Base-by-base conservation (phyloP, 1,284 basidiomycete genomes). In the Mycosarcoma maydis region DNA sequence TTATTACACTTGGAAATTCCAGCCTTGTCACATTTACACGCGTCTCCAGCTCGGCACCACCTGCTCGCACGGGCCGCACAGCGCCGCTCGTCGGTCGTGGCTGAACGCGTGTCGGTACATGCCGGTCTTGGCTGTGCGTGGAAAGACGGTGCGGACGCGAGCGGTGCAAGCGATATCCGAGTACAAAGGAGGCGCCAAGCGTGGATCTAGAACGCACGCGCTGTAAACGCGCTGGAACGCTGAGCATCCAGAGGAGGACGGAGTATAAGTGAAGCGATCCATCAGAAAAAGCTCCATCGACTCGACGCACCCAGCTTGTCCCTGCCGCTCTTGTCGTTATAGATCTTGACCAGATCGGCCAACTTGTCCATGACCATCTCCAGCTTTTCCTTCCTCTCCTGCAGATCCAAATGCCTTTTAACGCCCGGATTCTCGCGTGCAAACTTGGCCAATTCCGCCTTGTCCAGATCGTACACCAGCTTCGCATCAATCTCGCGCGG, bases 401-500 rank as follows among this genome's bases (percentile, higher is more conserved):
- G 96, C 37, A 99, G 83, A 68, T 98, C 94, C n/a, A 99, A 85
- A 81, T 99, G 96, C 52, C 85, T 85, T 69, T 88, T 85, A 52
- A 99, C 88, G 24, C 84, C 84, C 1, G 94, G 95, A 80, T 98
- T 98, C 85, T 99, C 94, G 24, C 92, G 86, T 0, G 96, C 95
- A 83, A 99, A 99, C 58, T 88, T 87, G 24, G 89, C 83, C 42
- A 97, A 91, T 81, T 95, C 92, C 42, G 86, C 86, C 5, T 92
- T 89, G 79, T 95, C 90, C 40, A 97, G 86, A 82, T 95, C 90
- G 76, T 97, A 96, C 40, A 95, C 86, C 45, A 99, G 84, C 24
- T 93, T 87, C n/a, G 92, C 91, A 82, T 98, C 94, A 64, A 98
- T 95, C 84, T 98, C 95, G 30, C 94, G 89, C 50, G 95, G 95